A percentile compares a stretch with the other conserved stretches of the same genome.
phyloP scores from a whole-genome alignment of 441 rosid genomes.

The Pelargonium fulgidum region DNA sequence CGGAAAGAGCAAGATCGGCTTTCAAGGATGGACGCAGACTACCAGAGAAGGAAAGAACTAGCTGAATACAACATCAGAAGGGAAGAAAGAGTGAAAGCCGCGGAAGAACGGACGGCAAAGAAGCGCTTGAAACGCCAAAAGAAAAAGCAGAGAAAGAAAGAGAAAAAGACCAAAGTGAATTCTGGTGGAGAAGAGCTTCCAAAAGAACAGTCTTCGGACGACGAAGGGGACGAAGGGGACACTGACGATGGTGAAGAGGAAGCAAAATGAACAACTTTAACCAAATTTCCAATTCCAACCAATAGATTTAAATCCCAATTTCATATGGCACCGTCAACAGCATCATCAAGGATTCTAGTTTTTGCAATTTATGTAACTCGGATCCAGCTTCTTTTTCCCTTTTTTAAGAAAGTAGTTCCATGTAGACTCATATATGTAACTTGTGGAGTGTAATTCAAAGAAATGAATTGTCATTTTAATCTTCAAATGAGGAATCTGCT shows the following conservation, averaged over 20 bases:
- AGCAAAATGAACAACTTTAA: constrained; percentile 12
- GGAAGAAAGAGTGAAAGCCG: constrained; percentile 72
- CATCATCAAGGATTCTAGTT: neutral
- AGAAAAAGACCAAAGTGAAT: constrained; percentile 51
- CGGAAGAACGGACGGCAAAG: constrained; percentile 76
- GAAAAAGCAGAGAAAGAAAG: constrained; percentile 65
- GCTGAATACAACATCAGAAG: constrained; percentile 69
- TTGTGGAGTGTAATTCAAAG: constrained; percentile 6
- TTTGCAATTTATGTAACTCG: neutral
- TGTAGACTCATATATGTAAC: neutral
- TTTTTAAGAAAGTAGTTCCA: neutral
- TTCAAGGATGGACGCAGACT: constrained; percentile 76
- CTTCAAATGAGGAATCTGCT: neutral
- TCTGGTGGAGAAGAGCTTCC: constrained; percentile 36
- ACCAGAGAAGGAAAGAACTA: constrained; percentile 61
- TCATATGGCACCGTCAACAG: neutral
- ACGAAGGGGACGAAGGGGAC: constrained; percentile 32
- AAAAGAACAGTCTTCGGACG: constrained; percentile 38
- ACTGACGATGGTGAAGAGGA: constrained; percentile 35
- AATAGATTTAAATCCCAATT: neutral
- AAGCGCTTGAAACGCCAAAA: constrained; percentile 78
- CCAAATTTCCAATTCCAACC: neutral
- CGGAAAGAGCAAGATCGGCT: constrained; percentile 84
- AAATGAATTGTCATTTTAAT: neutral
- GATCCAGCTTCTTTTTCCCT: neutral